phyloP scores from a whole-genome alignment of 495 filamentous ascomycete species.

The Lasiosphaeria hispida region DNA sequence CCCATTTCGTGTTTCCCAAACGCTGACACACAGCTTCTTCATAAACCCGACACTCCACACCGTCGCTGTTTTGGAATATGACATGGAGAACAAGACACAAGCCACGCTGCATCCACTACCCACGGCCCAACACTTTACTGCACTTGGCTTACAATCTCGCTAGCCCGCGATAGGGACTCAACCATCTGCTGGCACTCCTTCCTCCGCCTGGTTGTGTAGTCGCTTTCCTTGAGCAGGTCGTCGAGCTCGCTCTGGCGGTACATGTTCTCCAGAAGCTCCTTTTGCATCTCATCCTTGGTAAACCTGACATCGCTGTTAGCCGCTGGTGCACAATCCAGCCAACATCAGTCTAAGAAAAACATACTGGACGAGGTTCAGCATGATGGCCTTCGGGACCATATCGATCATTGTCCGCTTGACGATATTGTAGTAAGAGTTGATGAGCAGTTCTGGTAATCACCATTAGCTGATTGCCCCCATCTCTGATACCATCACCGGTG shows the following conservation, averaged over 20 bases:
- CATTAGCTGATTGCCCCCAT: conserved; percentile 23
- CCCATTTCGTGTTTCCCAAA: too few species aligned
- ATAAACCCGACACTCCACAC: too few species aligned
- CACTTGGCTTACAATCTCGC: conserved; percentile 95
- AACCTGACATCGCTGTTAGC: conserved; percentile 51
- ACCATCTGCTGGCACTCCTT: conserved; percentile 99
- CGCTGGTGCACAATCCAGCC: not conserved
- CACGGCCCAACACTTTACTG: conserved; percentile 54
- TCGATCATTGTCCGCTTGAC: conserved; percentile 98
- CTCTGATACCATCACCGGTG: conserved; percentile 9
- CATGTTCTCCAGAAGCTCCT: conserved; percentile 96
- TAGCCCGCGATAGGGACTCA: conserved; percentile 80
- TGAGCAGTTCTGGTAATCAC: conserved; percentile 71
- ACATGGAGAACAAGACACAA: too few species aligned
- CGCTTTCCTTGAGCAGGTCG: conserved; percentile 93
- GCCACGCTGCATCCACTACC: not conserved
- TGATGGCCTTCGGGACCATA: conserved; percentile 99
- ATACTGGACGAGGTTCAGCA: conserved; percentile 93
- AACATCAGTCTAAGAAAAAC: conserved; percentile 34
- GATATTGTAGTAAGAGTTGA: conserved; percentile 96
- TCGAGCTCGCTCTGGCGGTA: conserved; percentile 88
- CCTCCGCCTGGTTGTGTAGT: conserved; percentile 89
- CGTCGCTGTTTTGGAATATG: too few species aligned
- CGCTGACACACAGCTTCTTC: not conserved
- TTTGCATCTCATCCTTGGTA: conserved; percentile 98